phyloP scores from a whole-genome alignment of 2,329 filamentous ascomycete species.

The Cercospora sp. region DNA sequence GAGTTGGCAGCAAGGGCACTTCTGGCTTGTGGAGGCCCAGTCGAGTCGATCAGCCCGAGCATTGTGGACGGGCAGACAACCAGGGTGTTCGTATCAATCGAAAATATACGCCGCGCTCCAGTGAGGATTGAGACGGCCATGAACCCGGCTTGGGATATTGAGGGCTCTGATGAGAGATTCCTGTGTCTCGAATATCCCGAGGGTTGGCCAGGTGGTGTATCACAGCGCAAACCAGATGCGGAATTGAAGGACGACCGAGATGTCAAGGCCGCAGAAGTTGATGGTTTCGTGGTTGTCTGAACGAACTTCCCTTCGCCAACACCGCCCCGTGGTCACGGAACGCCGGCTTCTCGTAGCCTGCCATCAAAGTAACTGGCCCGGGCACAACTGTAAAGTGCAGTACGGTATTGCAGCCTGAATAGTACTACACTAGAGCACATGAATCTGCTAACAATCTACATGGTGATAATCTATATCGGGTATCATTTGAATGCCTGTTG shows the following conservation, averaged over 20 bases:
- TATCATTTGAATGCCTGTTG: not conserved
- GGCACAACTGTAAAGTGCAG: not conserved
- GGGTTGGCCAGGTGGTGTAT: conserved; percentile 14
- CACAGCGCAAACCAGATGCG: conserved; percentile 50
- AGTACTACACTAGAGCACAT: not conserved
- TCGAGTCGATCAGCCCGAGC: conserved; percentile 11
- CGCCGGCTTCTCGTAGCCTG: not conserved
- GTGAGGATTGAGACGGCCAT: conserved; percentile 6
- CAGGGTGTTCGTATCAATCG: conserved; percentile 15
- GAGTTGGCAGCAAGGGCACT: conserved; percentile 17
- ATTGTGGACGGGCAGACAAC: conserved; percentile 11
- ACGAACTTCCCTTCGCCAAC: not conserved
- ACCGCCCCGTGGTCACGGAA: not conserved
- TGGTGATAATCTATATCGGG: conserved; percentile 1
- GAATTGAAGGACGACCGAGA: conserved; percentile 47
- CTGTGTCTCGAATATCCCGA: conserved; percentile 22
- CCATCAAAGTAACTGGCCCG: not conserved
- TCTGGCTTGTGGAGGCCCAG: conserved; percentile 19
- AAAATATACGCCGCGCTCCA: not conserved
- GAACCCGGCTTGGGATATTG: conserved; percentile 15
- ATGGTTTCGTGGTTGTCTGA: conserved; percentile 9
- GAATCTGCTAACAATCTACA: not conserved
- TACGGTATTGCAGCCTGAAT: not conserved
- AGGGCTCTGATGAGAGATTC: conserved; percentile 13
- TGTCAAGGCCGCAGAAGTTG: not conserved